Base-by-base conservation (phyloP, 176 grass and related monocot species). In the Bothriochloa decipiens region DNA sequence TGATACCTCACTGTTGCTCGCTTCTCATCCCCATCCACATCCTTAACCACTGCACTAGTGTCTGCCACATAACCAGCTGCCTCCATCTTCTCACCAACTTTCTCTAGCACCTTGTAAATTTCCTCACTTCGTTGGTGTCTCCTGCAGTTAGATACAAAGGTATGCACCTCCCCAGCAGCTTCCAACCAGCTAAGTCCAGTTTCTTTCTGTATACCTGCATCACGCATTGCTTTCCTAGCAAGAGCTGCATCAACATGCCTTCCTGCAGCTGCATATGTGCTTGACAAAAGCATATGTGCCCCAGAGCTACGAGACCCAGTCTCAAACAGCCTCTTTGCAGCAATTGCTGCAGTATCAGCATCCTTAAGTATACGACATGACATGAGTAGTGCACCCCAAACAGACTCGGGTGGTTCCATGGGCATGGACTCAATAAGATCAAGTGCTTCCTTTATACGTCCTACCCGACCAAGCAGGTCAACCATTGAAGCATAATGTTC, bases 171-270 rank as follows among this genome's bases (percentile, higher is more conserved):
- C 27, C 93, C 96, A 67, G 87, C 78, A 49, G 89, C 79, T 84
- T 98, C 96, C 39, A 95, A 78, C 96, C 96, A 98, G 74, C 96
- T 94, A 74, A 98, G 87, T 26, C 96, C 93, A 14, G 89, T 92
- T 64, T 98, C 96, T 85, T 98, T 98, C 64, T 50, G 86, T 74
- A 98, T 68, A 45, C 96, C 96, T 8, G 86, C 88, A 76, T 98
- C 96, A 27, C 96, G 91, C 96, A 98, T 98, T 33, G 91, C 91
- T 86, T 95, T 95, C 75, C 96, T 85, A 35, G 81, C 89, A 60
- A 86, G 87, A 74, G 96, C 96, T 3, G 96, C 93, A 47, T 98
- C 96, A 10, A 74, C 65, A 60, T 98, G 85, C 83, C 81, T 87
- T 70, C 96, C 96, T 26, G 91, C 87, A 53, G 93, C 93, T 49